Base-by-base conservation (phyloP, 371 early-diverging fungal genomes). In the Synchytrium microbalum region DNA sequence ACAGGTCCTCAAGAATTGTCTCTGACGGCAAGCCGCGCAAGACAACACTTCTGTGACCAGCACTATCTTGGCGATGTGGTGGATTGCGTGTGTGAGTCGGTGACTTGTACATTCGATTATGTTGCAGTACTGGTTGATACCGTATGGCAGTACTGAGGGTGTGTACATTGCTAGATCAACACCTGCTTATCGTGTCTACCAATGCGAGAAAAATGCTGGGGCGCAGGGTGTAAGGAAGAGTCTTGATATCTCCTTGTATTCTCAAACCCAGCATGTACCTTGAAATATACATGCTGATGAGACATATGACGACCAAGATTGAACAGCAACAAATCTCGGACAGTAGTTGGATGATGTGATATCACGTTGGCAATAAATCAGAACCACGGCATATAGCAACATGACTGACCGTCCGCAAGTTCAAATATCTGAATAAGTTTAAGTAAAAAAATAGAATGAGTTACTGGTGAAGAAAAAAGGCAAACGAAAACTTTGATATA, bases 51-150 rank as follows among this genome's bases (percentile, higher is more conserved):
- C 99, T 99, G 29, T 91, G 82, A 73, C 90, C 85, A 0, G 92
- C 78, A 3, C 91, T 84, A 69, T 99, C 99, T 76, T 99, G 99
- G 38, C 96, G 95, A 54, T 88, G 81, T 33, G 90, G 76, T 67
- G 81, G 86, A 1, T 90, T 89, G 0, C 23, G 52, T 16, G 27
- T 13, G 14, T 13, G 16, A 23, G 23, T 16, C 8, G 55, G 25
- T 13, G 60, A 8, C 59, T 14, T 14, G n/a, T n/a, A n/a, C n/a
- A n/a, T n/a, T n/a, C n/a, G n/a, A n/a, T n/a, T n/a, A n/a, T 23
- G 23, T 25, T 19, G 32, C 23, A 14, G n/a, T 14, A 62, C n/a
- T 24, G 24, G 24, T n/a, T 31, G 60, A 3, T 33, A 54, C n/a
- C 51, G 52, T 24, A 63, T 29, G 55, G 58, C 19, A 66, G 38